Evolutionary conservation across 2,329 filamentous ascomycete genomes (phyloP).

Genomic region (Talaromyces amestolkiae): DNA sequence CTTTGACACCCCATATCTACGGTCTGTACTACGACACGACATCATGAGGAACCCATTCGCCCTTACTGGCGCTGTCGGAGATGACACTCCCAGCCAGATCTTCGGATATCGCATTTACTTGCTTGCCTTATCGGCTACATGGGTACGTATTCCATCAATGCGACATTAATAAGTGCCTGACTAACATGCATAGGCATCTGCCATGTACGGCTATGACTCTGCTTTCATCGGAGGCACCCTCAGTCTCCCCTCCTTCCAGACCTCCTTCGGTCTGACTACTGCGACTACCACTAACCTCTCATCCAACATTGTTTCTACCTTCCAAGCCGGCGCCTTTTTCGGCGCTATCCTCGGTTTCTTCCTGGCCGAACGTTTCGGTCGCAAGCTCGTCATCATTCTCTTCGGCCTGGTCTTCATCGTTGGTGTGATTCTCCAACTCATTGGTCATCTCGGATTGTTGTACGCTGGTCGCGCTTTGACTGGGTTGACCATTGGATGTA

Average conservation of each 20-base stretch:
- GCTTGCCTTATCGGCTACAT: conserved; percentile 5
- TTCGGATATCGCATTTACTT: conserved; percentile 11
- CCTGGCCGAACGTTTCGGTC: conserved; percentile 51
- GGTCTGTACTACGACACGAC: background rate
- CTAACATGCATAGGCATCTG: conserved; percentile 4
- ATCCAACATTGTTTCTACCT: conserved; percentile 15
- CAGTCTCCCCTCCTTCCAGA: conserved; percentile 10
- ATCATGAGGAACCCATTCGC: conserved; percentile 16
- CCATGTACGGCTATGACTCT: conserved; percentile 16
- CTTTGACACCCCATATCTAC: background rate
- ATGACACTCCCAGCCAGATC: conserved; percentile 2
- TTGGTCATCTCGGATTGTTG: conserved; percentile 9
- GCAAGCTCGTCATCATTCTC: conserved; percentile 55
- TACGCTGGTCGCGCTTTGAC: conserved; percentile 14
- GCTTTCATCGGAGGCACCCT: conserved; percentile 17
- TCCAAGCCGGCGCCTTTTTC: conserved; percentile 17
- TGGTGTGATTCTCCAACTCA: conserved; percentile 61
- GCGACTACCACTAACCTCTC: background rate
- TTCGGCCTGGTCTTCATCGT: conserved; percentile 58
- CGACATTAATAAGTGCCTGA: background rate
- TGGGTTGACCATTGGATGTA: conserved; percentile 35
- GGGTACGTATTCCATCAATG: background rate
- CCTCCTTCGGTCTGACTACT: conserved; percentile 7
- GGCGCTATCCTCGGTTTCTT: conserved; percentile 11
- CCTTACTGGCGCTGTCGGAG: background rate